These are phyloP conservation scores for Botrytis cinerea DNA, from an alignment of 2,329 filamentous ascomycete species.

Conservation along the genomic window DNA sequence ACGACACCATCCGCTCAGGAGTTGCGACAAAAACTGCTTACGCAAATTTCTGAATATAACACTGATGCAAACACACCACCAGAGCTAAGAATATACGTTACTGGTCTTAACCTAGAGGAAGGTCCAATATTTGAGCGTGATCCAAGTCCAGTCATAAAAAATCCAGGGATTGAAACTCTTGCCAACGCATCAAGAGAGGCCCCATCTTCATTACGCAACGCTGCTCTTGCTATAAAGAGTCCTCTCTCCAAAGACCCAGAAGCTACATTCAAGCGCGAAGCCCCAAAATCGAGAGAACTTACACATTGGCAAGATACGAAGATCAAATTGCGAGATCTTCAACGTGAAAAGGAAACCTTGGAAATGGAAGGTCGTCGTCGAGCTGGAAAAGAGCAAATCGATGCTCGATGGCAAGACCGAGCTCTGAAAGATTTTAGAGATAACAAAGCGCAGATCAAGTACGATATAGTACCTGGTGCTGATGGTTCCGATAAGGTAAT, in stretches of 20 bases:
- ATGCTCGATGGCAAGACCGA: slow-evolving; percentile 17
- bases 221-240: background rate
- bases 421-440: background rate
- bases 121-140: slow-evolving; percentile 5
- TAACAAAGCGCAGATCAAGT: background rate
- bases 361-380: slow-evolving; percentile 20
- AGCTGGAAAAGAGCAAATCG: slow-evolving; percentile 18
- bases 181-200: background rate
- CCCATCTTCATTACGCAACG: background rate
- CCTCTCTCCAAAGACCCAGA: background rate
- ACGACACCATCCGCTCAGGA: background rate
- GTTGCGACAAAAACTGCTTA: background rate
- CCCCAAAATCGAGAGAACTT: background rate
- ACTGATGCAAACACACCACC: background rate
- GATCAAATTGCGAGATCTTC: slow-evolving; percentile 13
- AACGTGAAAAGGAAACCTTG: slow-evolving; percentile 14
- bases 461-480: background rate
- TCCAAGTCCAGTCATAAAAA: background rate
- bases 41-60: slow-evolving; percentile 12
- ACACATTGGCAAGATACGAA: background rate
- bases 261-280: background rate
- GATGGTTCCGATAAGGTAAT: background rate
- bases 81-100: slow-evolving; percentile 13
- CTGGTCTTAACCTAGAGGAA: slow-evolving; percentile 12
- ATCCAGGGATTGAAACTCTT: background rate